These are phyloP conservation scores for Colletotrichum somersetense DNA, from an alignment of 2,329 filamentous ascomycete species.

Conservation along the genomic window DNA sequence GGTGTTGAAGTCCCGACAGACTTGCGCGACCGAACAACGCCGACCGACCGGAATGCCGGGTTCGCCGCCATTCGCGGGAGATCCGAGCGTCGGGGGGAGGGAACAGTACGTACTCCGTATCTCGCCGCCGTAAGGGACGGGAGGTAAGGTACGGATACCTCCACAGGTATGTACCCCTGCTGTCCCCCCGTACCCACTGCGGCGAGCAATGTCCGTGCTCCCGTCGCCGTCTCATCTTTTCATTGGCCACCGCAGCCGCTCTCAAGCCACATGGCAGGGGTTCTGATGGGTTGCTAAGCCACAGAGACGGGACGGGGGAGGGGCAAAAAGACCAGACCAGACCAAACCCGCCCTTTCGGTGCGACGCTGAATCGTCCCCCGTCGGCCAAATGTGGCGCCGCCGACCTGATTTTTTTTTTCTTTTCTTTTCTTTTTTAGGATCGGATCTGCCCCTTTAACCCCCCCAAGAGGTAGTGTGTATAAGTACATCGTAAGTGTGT, in stretches of 20 bases:
- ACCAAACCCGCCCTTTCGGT: not conserved
- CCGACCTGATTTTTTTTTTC: not conserved
- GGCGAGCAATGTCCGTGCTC: not conserved
- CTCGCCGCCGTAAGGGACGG: too few species aligned
- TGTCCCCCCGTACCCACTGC: not conserved
- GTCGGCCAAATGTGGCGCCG: conserved; percentile 18
- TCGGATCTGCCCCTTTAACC: not conserved
- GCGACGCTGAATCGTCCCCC: conserved; percentile 1
- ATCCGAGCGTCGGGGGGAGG: not conserved
- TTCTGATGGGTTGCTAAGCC: not conserved
- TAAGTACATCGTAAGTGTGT: not conserved
- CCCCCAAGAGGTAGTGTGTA: too few species aligned
- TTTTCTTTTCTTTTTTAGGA: too few species aligned
- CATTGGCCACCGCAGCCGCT: not conserved
- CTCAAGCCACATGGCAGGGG: not conserved
- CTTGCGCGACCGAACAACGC: not conserved
- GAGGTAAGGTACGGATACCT: too few species aligned
- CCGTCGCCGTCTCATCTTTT: not conserved
- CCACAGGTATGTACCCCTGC: too few species aligned
- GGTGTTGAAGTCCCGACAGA: conserved; percentile 20
- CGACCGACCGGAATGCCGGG: conserved; percentile 11
- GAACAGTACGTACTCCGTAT: too few species aligned
- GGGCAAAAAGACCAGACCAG: too few species aligned
- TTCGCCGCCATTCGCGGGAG: conserved; percentile 2
- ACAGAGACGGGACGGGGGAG: not conserved